Evolutionary conservation across 768 basidiomycete genomes (phyloP).

Genomic region (Mycena maculata): DNA sequence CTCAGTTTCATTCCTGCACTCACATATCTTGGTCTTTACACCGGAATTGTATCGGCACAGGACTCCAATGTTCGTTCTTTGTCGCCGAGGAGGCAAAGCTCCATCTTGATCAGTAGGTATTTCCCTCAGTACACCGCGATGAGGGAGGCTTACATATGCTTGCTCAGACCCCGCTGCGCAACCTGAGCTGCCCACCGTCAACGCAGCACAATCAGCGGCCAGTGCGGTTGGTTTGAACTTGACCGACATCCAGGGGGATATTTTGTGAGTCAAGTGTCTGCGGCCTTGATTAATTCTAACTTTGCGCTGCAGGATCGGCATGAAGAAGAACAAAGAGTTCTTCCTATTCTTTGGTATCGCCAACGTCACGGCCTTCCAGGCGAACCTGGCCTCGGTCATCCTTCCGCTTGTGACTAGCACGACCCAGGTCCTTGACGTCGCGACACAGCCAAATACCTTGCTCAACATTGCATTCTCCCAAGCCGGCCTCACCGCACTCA

Average conservation of each 20-base stretch:
- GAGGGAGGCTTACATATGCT: neutral
- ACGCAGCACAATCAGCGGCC: neutral
- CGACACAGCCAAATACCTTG: slow-evolving; percentile 43
- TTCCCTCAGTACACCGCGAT: neutral
- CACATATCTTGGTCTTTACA: neutral
- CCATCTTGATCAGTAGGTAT: neutral
- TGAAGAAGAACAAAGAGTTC: slow-evolving; percentile 64
- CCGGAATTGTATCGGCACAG: neutral
- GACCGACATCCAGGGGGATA: slow-evolving; percentile 59
- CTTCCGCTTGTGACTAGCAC: slow-evolving; percentile 59
- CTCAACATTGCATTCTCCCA: slow-evolving; percentile 68
- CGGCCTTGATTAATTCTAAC: neutral
- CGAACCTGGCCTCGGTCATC: slow-evolving; percentile 50
- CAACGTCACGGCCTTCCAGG: slow-evolving; percentile 56
- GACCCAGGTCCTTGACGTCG: slow-evolving; percentile 50
- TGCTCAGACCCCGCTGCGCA: neutral
- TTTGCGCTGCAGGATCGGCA: slow-evolving; percentile 52
- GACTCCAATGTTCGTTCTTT: neutral
- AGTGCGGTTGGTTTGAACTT: slow-evolving; percentile 40
- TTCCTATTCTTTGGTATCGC: slow-evolving; percentile 65
- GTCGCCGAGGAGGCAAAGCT: neutral
- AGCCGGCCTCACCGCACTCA: slow-evolving; percentile 56
- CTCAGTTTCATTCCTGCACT: neutral
- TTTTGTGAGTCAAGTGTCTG: slow-evolving; percentile 49
- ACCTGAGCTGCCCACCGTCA: neutral